phyloP scores from a whole-genome alignment of 805 yeast genomes.

The Starmera caribaea region DNA sequence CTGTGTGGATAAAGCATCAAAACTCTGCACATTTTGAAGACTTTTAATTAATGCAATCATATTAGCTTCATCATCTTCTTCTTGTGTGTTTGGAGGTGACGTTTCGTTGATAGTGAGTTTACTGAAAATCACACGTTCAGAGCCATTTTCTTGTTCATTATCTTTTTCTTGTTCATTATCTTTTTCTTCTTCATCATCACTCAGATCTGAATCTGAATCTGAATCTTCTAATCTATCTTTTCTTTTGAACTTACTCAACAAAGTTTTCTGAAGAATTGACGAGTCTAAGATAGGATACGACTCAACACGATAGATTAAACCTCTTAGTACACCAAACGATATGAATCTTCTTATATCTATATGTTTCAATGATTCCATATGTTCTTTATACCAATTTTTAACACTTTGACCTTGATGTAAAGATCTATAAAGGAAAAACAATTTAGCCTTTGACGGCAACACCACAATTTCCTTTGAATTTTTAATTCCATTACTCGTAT shows the following conservation, averaged over 20 bases:
- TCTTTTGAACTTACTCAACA: conserved; percentile 2
- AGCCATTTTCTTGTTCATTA: neutral
- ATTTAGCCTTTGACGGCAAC: conserved; percentile 52
- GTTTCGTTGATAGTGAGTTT: neutral
- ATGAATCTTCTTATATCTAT: conserved; percentile 81
- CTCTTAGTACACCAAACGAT: conserved; percentile 77
- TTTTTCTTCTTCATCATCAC: neutral
- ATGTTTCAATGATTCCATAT: conserved; percentile 43
- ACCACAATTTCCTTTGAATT: conserved; percentile 9
- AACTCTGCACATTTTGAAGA: conserved; percentile 40
- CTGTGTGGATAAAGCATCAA: conserved; percentile 66
- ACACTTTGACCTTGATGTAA: conserved; percentile 71
- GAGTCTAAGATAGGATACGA: conserved; percentile 46
- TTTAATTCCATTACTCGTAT: neutral
- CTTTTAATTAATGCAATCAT: conserved; percentile 23
- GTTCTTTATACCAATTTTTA: conserved; percentile 72
- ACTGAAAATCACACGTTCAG: neutral
- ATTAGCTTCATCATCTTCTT: conserved; percentile 2
- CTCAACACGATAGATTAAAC: conserved; percentile 72
- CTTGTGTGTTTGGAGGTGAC: conserved; percentile 6
- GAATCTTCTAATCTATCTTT: neutral
- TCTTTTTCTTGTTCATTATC: neutral
- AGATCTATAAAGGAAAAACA: conserved; percentile 68
- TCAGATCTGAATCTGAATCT: neutral
- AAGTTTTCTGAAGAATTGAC: conserved; percentile 4